Percentiles rank a stretch among this genome's conserved stretches.
phyloP scores from a whole-genome alignment of 2,329 filamentous ascomycete species.

The Trichoderma breve region DNA sequence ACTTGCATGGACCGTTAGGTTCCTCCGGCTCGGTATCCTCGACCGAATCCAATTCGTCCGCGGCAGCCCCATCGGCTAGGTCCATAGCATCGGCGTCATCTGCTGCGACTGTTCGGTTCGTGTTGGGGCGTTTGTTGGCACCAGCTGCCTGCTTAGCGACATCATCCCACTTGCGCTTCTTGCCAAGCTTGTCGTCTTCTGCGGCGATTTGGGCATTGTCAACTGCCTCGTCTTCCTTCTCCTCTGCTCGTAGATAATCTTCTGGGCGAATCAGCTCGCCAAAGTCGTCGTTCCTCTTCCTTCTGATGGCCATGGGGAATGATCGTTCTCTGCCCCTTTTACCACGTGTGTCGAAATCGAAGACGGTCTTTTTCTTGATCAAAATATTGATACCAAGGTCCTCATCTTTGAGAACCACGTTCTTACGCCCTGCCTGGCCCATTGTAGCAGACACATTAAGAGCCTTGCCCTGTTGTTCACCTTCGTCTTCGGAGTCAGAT shows the following conservation, averaged over 20 bases:
- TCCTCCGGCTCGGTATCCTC: constrained; percentile 55
- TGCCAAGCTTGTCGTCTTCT: constrained; percentile 67
- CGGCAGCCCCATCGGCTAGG: constrained; percentile 38
- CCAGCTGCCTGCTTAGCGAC: constrained; percentile 37
- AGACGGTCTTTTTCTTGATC: constrained; percentile 82
- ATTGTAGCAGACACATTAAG: constrained; percentile 85
- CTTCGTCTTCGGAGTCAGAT: constrained; percentile 81
- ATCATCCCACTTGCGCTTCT: constrained; percentile 94
- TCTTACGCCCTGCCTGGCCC: constrained; percentile 79
- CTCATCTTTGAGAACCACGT: constrained; percentile 81
- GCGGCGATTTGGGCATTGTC: constrained; percentile 42
- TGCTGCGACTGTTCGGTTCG: constrained; percentile 41
- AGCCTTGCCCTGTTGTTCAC: constrained; percentile 86
- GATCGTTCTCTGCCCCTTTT: constrained; percentile 91
- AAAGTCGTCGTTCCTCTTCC: constrained; percentile 83
- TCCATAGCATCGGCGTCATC: constrained; percentile 45
- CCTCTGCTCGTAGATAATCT: constrained; percentile 89
- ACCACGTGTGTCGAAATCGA: constrained; percentile 87
- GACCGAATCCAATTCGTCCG: constrained; percentile 58
- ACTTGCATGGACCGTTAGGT: constrained; percentile 68
- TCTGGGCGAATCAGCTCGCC: constrained; percentile 91
- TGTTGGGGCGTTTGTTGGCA: constrained; percentile 60
- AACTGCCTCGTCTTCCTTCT: constrained; percentile 73
- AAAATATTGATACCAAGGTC: constrained; percentile 91
- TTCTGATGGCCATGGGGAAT: constrained; percentile 81